phyloP scores from a whole-genome alignment of 2,329 filamentous ascomycete genomes.

The Alternaria triticina region DNA sequence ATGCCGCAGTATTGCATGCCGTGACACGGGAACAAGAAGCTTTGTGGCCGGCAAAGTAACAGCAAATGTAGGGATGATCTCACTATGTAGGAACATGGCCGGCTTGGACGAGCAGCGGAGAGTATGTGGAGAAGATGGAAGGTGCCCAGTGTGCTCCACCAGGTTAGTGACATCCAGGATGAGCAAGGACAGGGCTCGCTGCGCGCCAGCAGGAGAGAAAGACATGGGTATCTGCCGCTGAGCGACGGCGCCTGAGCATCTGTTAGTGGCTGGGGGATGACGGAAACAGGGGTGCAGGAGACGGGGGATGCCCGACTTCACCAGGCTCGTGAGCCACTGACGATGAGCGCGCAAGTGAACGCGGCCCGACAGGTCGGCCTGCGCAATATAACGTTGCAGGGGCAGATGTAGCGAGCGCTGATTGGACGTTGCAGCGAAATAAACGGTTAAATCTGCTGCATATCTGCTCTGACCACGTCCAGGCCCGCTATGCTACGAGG shows the following conservation, averaged over 20 bases:
- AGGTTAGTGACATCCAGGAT: constrained; percentile 31
- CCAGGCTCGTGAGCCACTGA: constrained; percentile 32
- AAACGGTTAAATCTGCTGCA: constrained; percentile 45
- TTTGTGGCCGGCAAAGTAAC: constrained; percentile 34
- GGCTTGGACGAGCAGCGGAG: constrained; percentile 38
- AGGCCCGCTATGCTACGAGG: constrained; percentile 23
- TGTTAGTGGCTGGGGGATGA: constrained; percentile 33
- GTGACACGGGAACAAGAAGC: constrained; percentile 30
- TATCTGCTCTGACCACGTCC: constrained; percentile 20
- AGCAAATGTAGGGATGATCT: constrained; percentile 43
- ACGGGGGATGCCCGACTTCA: constrained; percentile 30
- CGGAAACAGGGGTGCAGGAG: constrained; percentile 25
- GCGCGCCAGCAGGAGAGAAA: constrained; percentile 32
- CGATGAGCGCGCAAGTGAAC: constrained; percentile 24
- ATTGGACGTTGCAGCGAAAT: constrained; percentile 36
- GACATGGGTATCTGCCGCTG: constrained; percentile 29
- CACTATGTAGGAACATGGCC: constrained; percentile 39
- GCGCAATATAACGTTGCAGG: constrained; percentile 43
- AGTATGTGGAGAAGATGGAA: constrained; percentile 47
- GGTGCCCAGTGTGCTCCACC: constrained; percentile 42
- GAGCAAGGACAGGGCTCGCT: constrained; percentile 37
- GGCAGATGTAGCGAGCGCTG: constrained; percentile 17
- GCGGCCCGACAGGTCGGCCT: constrained; percentile 39
- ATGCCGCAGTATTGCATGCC: constrained; percentile 33
- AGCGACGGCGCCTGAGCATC: constrained; percentile 23